Conservation (phyloP, 371 early-diverging fungal species). For the Haplosporangium sp. region DNA sequence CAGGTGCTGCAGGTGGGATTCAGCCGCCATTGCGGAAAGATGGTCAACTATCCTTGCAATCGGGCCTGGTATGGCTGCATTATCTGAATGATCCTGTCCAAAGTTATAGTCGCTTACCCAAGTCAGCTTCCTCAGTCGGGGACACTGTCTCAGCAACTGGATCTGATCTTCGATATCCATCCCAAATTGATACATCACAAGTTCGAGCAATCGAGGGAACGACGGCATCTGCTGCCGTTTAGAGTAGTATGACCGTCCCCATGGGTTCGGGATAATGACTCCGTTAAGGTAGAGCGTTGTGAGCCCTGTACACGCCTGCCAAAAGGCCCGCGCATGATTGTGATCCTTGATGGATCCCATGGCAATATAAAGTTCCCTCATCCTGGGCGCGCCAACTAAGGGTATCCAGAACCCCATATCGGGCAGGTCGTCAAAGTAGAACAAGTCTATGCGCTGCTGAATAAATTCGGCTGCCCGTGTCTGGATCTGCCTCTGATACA, state of each 20-base stretch:
- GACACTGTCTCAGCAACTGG: neutral
- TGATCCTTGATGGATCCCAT: neutral
- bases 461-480: neutral
- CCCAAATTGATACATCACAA: neutral
- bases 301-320: neutral
- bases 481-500: neutral
- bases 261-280: neutral
- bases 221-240: neutral
- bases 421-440: neutral
- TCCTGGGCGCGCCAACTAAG: neutral
- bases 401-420: neutral
- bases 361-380: neutral
- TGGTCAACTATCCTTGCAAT: too few relatives aligned
- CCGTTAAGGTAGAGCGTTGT: neutral
- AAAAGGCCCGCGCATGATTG: neutral
- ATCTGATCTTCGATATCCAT: neutral
- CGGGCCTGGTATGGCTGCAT: too few relatives aligned
- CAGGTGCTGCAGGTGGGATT: too few relatives aligned
- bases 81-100: neutral
- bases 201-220: neutral
- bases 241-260: neutral
- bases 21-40: too few relatives aligned
- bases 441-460: neutral
- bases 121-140: neutral
- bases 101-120: neutral